Evolutionary conservation across 176 grass and related monocot species (phyloP), one percentile per base, ranked within the genome.

Genomic region (Cymbopogon citratus): DNA sequence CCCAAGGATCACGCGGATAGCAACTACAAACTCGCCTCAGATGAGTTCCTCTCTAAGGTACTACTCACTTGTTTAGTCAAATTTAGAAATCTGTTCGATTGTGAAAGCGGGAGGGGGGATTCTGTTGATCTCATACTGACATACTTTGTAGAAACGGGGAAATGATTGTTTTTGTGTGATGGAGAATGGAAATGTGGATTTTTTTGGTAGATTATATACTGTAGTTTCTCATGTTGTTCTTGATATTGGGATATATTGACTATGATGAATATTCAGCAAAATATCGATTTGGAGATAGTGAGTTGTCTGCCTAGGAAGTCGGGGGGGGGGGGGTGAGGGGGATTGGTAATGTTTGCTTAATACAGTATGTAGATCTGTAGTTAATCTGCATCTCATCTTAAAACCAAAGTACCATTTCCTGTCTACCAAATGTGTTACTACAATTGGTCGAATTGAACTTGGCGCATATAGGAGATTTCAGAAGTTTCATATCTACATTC

Each of bases 41-140:
- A 93, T 85, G 84, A 31, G 19, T 93, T 97, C 49, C 86, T 89
- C 23, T 91, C 91, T 40, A 93, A 93, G 94, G 94, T 33, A 33
- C 1, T 94, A 84, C 1, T 59, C 5, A 9, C 26, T 56, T 61
- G 52, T 60, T 29, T 11, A 33, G 8, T 70, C 5, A 59, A 59
- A 26, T 56, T 19, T 16, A n/a, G 4, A 69, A 41, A 28, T 43
- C 10, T 24, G 73, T 74, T 49, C 26, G 46, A 18, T 66, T 21
- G 18, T 46, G 15, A 24, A 72, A 26, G 52, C 40, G 56, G 56
- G 6, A 14, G 25, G 15, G 9, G 1, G 4, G 15, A 28, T 39
- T 71, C 1, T 4, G 9, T 29, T 27, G 26, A 24, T 84, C 8
- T 52, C 43, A 23, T 81, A 33, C 31, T 33, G 31, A n/a, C n/a